Evolutionary conservation across 768 basidiomycete genomes (phyloP).

Genomic region (Boletus speciosus): DNA sequence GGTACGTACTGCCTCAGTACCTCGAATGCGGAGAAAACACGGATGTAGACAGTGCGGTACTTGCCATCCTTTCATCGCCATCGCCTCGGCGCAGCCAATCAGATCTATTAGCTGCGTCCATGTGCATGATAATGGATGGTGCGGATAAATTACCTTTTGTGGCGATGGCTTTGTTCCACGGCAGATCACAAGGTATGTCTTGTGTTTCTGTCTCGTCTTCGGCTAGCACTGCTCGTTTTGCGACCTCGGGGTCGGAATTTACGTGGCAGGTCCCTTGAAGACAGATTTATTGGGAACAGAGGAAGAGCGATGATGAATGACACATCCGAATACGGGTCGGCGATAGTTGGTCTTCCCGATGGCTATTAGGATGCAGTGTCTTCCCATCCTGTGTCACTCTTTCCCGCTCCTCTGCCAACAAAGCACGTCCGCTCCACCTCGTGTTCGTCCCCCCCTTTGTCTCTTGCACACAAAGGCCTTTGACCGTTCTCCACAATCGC

Average conservation of each 20-base stretch:
- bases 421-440: slow-evolving; percentile 6
- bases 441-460: slow-evolving; percentile 22
- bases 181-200: not conserved
- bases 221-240: not conserved
- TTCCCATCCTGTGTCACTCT: slow-evolving; percentile 2
- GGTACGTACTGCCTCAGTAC: not conserved
- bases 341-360: slow-evolving; percentile 12
- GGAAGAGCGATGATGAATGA: slow-evolving; percentile 6
- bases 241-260: not conserved
- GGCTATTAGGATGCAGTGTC: slow-evolving; percentile 16
- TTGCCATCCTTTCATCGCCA: not conserved
- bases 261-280: not conserved
- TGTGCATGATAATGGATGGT: no score
- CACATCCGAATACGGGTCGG: slow-evolving; percentile 1
- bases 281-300: slow-evolving; percentile 11
- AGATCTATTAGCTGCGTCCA: no score
- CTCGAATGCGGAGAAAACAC: not conserved
- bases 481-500: slow-evolving; percentile 17
- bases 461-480: slow-evolving; percentile 23
- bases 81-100: no score
- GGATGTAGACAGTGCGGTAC: no score
- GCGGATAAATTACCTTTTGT: slow-evolving; percentile 2
- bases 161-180: slow-evolving; percentile 14
- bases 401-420: slow-evolving; percentile 1
- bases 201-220: not conserved